These are phyloP conservation scores for Bretschneidera sinensis DNA, from an alignment of 345 rosid genomes.

Conservation along the genomic window DNA sequence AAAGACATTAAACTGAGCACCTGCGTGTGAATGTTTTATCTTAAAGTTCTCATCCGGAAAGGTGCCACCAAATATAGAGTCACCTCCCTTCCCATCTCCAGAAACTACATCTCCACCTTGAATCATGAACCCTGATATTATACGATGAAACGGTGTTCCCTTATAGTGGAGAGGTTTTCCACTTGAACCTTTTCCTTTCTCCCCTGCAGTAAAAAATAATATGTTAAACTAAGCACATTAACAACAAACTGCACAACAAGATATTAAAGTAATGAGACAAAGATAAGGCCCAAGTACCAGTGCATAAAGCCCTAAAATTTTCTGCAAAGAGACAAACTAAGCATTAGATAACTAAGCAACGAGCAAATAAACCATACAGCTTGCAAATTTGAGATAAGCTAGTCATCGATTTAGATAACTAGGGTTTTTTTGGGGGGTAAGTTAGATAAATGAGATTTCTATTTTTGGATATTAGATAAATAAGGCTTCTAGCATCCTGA, in stretches of 20 bases:
- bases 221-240: slow-evolving; percentile 1
- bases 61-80: slow-evolving; percentile 73
- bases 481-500: background rate
- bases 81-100: slow-evolving; percentile 76
- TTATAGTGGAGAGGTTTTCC: slow-evolving; percentile 72
- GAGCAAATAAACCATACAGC: background rate
- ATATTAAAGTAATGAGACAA: slow-evolving; percentile 1
- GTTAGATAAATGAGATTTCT: no score
- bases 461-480: no score
- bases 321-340: slow-evolving; percentile 43
- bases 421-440: no score
- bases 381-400: background rate
- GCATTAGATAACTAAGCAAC: slow-evolving; percentile 19
- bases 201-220: slow-evolving; percentile 37
- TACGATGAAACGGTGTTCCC: slow-evolving; percentile 88
- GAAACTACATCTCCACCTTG: slow-evolving; percentile 88
- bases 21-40: slow-evolving; percentile 84
- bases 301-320: slow-evolving; percentile 95
- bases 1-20: slow-evolving; percentile 28
- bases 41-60: slow-evolving; percentile 88
- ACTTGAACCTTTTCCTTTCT: slow-evolving; percentile 51
- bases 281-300: slow-evolving; percentile 46
- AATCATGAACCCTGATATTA: slow-evolving; percentile 85
- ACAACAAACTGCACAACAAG: background rate
- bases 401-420: slow-evolving; percentile 3